Evolutionary conservation across 768 basidiomycete genomes (phyloP), one percentile per base, ranked within the genome.

Genomic region (Suillus hirtellus): DNA sequence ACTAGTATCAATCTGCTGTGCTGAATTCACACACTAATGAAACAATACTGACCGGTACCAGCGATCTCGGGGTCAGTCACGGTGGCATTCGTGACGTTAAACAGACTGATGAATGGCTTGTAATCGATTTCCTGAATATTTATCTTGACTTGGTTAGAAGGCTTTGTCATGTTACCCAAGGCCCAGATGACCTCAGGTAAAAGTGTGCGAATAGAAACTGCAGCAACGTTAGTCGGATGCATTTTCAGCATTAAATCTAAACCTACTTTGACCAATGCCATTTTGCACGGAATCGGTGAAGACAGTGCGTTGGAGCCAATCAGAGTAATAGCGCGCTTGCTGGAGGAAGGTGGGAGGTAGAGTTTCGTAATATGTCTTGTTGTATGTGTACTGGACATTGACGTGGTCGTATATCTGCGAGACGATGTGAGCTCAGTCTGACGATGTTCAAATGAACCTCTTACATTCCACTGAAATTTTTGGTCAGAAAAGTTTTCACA

Each of bases 21-120:
- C 42, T 31, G 15, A 46, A 27, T 5, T 11, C 11, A 35, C 14
- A 42, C 31, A 27, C 11, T 17, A 34, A 31, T 21, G 46, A 35
- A 10, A 35, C 35, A 35, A 37, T n/a, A 82, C 88, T 68, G 68
- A 89, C 88, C 86, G 62, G 89, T 82, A 54, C 81, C 88, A 60
- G 76, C 69, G 60, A 86, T 71, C 62, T 88, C 82, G 2, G 88
- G 87, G 68, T 84, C 78, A 27, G 80, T 76, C 58, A 80, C 73
- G 60, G 77, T 69, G 64, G 87, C 78, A 55, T 87, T 88, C 21
- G 89, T 86, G 73, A 88, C 84, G 68, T 86, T 83, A 82, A 94
- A 88, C 72, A 93, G 80, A 17, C 89, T 90, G 71, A 92, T 86
- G 83, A 93, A 90, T 21, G 91, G 86, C 77, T 93, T 90, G 79